These are phyloP conservation scores for Phytopythium cucurbitacearum DNA, from an alignment of 352 stramenopile genomes.

Conservation along the genomic window DNA sequence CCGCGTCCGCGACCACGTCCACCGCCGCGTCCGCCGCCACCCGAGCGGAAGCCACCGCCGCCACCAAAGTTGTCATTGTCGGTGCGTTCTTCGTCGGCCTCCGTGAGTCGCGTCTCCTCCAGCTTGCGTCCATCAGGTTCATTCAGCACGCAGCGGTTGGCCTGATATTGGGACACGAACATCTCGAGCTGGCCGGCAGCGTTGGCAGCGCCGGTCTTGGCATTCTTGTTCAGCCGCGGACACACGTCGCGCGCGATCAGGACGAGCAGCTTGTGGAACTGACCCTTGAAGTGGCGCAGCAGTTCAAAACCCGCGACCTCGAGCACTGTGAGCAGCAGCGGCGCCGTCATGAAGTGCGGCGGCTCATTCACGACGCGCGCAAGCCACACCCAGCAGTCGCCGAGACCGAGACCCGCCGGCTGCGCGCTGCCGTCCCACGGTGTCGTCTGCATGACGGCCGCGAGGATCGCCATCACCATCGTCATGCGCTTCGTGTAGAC, in stretches of 20 bases:
- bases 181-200: constrained; percentile 69
- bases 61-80: constrained; percentile 32
- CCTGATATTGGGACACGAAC: constrained; percentile 67
- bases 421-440: constrained; percentile 55
- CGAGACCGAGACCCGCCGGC: constrained; percentile 46
- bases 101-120: constrained; percentile 63
- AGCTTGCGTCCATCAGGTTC: constrained; percentile 66
- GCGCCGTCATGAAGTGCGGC: constrained; percentile 66
- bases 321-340: constrained; percentile 67
- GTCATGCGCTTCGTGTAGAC: constrained; percentile 80
- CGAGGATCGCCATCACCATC: constrained; percentile 65
- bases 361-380: constrained; percentile 63
- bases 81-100: constrained; percentile 62
- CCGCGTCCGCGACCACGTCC: constrained; percentile 33
- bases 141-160: constrained; percentile 43
- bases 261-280: constrained; percentile 77
- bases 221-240: constrained; percentile 62
- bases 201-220: constrained; percentile 71
- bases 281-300: constrained; percentile 52
- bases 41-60: constrained; percentile 5
- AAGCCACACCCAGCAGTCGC: constrained; percentile 71
- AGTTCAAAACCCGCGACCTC: constrained; percentile 76
- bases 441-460: constrained; percentile 63
- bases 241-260: constrained; percentile 63
- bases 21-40: constrained; percentile 31